phyloP scores from a whole-genome alignment of 805 yeast species.

The Grigorovia transvaalensis region DNA sequence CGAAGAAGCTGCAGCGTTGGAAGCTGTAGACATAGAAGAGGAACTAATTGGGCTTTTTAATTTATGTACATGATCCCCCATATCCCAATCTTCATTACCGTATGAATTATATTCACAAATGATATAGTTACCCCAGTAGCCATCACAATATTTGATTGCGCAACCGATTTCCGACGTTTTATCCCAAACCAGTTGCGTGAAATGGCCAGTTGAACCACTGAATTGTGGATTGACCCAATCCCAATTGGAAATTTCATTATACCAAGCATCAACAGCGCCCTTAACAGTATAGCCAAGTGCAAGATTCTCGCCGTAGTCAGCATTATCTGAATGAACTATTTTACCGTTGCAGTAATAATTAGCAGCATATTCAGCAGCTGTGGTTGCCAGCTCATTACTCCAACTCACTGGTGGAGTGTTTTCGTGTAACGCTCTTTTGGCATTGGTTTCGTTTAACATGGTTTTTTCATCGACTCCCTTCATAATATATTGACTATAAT shows the following conservation, averaged over 20 bases:
- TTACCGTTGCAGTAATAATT: slow-evolving; percentile 40
- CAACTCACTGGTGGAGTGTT: slow-evolving; percentile 34
- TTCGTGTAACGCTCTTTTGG: slow-evolving; percentile 32
- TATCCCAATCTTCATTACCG: slow-evolving; percentile 58
- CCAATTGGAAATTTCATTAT: slow-evolving; percentile 49
- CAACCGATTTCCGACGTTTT: slow-evolving; percentile 54
- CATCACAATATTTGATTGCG: slow-evolving; percentile 50
- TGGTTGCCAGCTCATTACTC: slow-evolving; percentile 36
- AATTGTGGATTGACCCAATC: slow-evolving; percentile 40
- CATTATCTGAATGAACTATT: slow-evolving; percentile 44
- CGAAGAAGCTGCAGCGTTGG: neutral
- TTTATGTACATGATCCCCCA: slow-evolving; percentile 28
- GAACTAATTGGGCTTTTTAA: neutral
- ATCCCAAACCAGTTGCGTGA: slow-evolving; percentile 74
- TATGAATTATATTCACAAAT: slow-evolving; percentile 68
- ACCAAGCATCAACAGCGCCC: slow-evolving; percentile 63
- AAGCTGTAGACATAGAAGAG: neutral
- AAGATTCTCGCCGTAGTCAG: slow-evolving; percentile 59
- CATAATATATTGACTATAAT: neutral
- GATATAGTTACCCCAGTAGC: slow-evolving; percentile 47
- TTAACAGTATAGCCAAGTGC: slow-evolving; percentile 46
- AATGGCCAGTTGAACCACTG: slow-evolving; percentile 50
- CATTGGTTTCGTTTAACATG: slow-evolving; percentile 22
- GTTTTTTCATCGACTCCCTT: neutral
- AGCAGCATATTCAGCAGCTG: slow-evolving; percentile 43